Conservation (phyloP, 306 rosid genomes). For the Lathyrus sativus region DNA sequence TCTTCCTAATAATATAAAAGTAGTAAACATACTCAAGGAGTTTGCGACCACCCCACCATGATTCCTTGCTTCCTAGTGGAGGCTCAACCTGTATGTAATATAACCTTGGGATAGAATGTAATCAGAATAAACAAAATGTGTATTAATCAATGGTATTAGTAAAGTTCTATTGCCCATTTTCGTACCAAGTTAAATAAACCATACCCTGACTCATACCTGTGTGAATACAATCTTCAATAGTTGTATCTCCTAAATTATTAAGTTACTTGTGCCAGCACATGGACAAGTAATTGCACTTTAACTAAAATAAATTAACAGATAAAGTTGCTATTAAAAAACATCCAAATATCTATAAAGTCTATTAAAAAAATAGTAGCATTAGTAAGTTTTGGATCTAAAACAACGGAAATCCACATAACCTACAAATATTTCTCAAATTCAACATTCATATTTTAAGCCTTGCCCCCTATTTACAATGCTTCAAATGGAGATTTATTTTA, state of each 20-base stretch:
- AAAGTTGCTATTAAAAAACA: background rate
- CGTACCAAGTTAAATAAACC: background rate
- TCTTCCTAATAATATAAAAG: slow-evolving; percentile 17
- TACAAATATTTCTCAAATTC: background rate
- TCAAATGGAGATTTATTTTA: too few relatives aligned
- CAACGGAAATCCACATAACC: background rate
- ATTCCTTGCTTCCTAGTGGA: slow-evolving; percentile 29
- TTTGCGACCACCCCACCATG: slow-evolving; percentile 34
- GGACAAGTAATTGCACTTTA: background rate
- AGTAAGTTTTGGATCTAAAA: background rate
- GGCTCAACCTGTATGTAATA: slow-evolving; percentile 39
- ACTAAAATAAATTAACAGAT: background rate
- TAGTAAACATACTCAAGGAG: slow-evolving; percentile 22
- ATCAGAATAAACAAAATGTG: slow-evolving; percentile 15
- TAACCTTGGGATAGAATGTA: slow-evolving; percentile 5
- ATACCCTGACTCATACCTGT: background rate
- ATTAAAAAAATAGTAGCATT: background rate
- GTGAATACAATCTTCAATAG: background rate
- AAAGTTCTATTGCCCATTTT: background rate
- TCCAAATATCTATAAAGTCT: background rate
- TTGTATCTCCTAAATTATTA: too few relatives aligned
- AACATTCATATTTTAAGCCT: too few relatives aligned
- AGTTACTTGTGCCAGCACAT: background rate
- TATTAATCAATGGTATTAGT: background rate
- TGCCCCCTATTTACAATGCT: too few relatives aligned